Evolutionary conservation across 2,329 filamentous ascomycete species (phyloP), one percentile per base, ranked within the genome.

Genomic region (Aspergillus sp.): DNA sequence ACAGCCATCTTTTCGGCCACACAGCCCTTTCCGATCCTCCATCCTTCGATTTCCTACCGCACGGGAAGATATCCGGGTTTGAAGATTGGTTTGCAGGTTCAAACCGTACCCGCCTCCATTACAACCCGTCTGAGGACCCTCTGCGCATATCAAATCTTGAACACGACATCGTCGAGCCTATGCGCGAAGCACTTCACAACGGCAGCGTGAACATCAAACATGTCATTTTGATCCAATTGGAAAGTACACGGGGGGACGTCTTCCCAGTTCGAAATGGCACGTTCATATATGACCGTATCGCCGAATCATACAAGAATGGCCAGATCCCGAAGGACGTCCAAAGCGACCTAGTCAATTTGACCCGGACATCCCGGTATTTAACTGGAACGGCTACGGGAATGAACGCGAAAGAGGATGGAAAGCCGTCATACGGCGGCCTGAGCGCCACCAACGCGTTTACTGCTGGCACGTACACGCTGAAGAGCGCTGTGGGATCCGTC

Each of bases 161-260:
- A 2, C 37, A 56, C 3, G 44, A 51, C 0, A 34, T 63, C 7
- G 16, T 49, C 14, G 32, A 34, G 15, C 45, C 45, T 13, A 35
- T 48, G 8, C 39, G 41, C 4, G 47, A 41, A 2, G 39, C 36
- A 3, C 29, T 51, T 8, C 26, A 41, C 4, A 39, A 36, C 10
- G 47, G 44, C 6, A 36, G 42, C 17, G 41, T 64, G 5, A 52
- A 55, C 12, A 60, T 67, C 33, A 60, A 61, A 27, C 61, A 67
- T 29, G 42, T 67, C 11, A 40, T 67, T 5, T 36, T 66, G 5
- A 39, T 67, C 8, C 51, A 62, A 17, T 51, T 67, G 8, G 64
- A 67, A 33, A 65, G 63, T 29, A 66, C 62, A 3, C 52, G 64
- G 16, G 59, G 63, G 13, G 64, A 67, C 25, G 55, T 66, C 1